Base-by-base conservation (phyloP, 257 asterid genomes). In the Verbena officinalis region DNA sequence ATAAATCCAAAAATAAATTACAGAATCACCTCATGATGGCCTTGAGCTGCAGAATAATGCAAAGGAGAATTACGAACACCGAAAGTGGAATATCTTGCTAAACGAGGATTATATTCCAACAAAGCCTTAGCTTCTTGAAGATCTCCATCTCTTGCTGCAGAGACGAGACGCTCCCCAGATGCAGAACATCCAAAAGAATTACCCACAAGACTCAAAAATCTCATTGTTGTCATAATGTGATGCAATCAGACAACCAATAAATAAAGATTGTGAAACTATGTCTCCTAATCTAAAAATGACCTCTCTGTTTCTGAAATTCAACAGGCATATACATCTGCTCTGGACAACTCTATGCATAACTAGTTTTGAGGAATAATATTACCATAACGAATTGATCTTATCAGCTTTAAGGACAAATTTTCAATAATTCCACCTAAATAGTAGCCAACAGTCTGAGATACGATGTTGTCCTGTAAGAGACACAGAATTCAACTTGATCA, bases 141-240 rank as follows among this genome's bases (percentile, higher is more conserved):
- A 78, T 90, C 97, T 12, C 97, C 97, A 54, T 90, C 97, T 75
- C 96, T 90, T 56, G 97, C 97, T 22, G 97, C 97, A 24, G 96
- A 85, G 58, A 90, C 95, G 4, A 90, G 69, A 17, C 96, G 83
- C 70, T 90, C 96, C 64, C 97, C 96, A 0, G 97, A 86, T 7
- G 97, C 96, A 53, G 97, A 85, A 69, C 97, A 90, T 60, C 96
- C 96, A 44, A 90, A 90, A 53, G 97, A 90, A 76, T 90, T 90
- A n/a, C 96, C 96, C 78, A 90, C 90, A 54, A 90, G 84, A 67
- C 85, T 90, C 60, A 90, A 73, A 70, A 90, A 88, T 42, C 86
- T 72, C 96, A 88, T 87, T 22, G 38, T 73, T 62, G 60, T 64
- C 57, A 70, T 55, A 63, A 49, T 45, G 55, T 51, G n/a, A n/a